These are phyloP conservation scores for Torrubiella hemipterigena DNA, from an alignment of 2,329 filamentous ascomycete species.

Conservation along the genomic window DNA sequence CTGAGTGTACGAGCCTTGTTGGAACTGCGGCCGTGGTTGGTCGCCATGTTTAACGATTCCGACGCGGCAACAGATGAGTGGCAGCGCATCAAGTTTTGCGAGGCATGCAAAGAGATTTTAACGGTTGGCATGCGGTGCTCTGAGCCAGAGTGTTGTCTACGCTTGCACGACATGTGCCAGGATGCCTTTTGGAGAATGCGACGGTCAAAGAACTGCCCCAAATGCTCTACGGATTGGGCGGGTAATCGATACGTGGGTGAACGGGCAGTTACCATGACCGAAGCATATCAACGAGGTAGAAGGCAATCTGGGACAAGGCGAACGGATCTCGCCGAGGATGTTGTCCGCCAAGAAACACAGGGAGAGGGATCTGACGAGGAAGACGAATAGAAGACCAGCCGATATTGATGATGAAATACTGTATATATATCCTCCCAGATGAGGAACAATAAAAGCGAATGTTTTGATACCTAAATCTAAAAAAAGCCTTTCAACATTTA, in stretches of 20 bases:
- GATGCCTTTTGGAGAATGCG: conserved; percentile 61
- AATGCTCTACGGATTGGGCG: conserved; percentile 39
- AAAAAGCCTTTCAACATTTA: too few relatives aligned
- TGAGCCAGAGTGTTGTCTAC: conserved; percentile 51
- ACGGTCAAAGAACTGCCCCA: conserved; percentile 51
- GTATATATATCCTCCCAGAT: too few relatives aligned
- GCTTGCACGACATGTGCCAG: conserved; percentile 69
- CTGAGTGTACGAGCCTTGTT: conserved; percentile 68
- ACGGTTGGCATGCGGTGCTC: conserved; percentile 72
- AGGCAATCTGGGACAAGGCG: conserved; percentile 21
- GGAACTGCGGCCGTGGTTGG: conserved; percentile 73
- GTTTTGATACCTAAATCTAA: neutral
- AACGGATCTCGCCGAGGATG: conserved; percentile 18
- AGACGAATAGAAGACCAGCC: too few relatives aligned
- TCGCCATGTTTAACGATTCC: conserved; percentile 80
- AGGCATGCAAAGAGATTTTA: conserved; percentile 80
- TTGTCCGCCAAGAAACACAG: conserved; percentile 16
- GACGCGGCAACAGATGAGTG: conserved; percentile 46
- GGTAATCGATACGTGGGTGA: conserved; percentile 41
- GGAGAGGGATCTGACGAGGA: conserved; percentile 14
- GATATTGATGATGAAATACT: conserved; percentile 12
- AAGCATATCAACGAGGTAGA: conserved; percentile 32
- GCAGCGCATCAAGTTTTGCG: conserved; percentile 74
- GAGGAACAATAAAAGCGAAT: conserved; percentile 13
- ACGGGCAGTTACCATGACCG: conserved; percentile 41